Conservation (phyloP, 164 flowering plant genomes). For the Annona squamosa region DNA sequence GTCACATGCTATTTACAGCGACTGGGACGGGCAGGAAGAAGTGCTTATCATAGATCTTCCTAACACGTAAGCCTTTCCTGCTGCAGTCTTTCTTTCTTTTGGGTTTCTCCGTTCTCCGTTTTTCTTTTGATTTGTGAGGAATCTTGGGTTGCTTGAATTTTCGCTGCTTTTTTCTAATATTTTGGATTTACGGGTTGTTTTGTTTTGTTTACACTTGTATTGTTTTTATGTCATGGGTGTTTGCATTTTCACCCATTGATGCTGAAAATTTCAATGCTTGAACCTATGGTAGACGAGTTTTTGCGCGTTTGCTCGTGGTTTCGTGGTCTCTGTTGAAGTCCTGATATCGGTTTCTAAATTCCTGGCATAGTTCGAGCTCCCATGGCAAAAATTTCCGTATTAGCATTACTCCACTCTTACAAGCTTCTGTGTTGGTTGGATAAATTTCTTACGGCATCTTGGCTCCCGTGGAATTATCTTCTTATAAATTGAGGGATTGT, state of each 20-base stretch:
- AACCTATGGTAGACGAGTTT: background rate
- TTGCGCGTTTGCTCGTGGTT: background rate
- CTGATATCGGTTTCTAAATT: conserved; percentile 5
- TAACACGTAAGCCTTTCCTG: background rate
- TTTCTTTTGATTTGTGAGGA: background rate
- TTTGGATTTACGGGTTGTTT: background rate
- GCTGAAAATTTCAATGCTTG: background rate
- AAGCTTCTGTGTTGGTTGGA: background rate
- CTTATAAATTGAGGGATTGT: background rate
- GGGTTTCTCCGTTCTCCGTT: background rate
- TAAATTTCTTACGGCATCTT: background rate
- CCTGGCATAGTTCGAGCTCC: background rate
- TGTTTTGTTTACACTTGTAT: background rate
- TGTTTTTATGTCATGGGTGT: background rate
- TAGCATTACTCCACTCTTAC: background rate
- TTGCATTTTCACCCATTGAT: background rate
- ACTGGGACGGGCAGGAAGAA: background rate
- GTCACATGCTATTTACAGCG: background rate
- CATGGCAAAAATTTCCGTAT: background rate
- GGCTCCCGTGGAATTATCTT: background rate
- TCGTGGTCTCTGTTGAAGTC: background rate
- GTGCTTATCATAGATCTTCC: background rate
- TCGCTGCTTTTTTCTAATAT: background rate
- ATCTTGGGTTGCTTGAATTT: background rate
- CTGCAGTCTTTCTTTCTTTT: background rate